A percentile compares a stretch with the other conserved stretches of the same genome.
These are phyloP conservation scores for Tricholoma hemisulphureum DNA, from an alignment of 768 basidiomycete genomes.

Conservation along the genomic window DNA sequence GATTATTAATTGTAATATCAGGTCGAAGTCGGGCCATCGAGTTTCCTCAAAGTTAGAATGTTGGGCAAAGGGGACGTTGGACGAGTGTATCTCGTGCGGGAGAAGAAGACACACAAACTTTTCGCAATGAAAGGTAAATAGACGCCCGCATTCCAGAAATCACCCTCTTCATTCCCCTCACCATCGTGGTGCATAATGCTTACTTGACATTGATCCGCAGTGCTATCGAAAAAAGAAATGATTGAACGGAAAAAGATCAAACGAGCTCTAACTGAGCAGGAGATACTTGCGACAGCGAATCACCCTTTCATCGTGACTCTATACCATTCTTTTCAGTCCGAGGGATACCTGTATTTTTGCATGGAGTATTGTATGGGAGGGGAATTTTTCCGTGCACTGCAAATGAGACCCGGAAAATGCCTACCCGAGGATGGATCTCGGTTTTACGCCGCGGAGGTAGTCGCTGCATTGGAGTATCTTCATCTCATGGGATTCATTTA, in stretches of 20 bases:
- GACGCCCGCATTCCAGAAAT: constrained; percentile 18
- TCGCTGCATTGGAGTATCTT: constrained; percentile 95
- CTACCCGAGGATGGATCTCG: constrained; percentile 92
- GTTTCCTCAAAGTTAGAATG: constrained; percentile 96
- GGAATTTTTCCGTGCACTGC: constrained; percentile 97
- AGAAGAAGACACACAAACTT: constrained; percentile 95
- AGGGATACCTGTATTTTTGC: constrained; percentile 97
- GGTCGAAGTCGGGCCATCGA: constrained; percentile 93
- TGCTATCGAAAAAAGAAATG: constrained; percentile 99
- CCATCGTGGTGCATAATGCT: constrained; percentile 34
- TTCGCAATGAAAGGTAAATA: constrained; percentile 98
- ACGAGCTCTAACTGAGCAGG: constrained; percentile 96
- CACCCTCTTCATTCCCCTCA: constrained; percentile 5
- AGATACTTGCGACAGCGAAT: constrained; percentile 97
- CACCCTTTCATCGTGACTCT: constrained; percentile 99
- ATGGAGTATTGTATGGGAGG: constrained; percentile 99
- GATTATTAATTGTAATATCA: constrained; percentile 29
- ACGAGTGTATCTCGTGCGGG: constrained; percentile 95
- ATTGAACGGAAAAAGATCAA: constrained; percentile 99
- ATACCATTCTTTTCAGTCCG: constrained; percentile 98
- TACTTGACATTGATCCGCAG: constrained; percentile 50
- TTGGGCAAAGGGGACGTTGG: constrained; percentile 99
- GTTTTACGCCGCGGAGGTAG: constrained; percentile 98
- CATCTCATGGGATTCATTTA: constrained; percentile 99
- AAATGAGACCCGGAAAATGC: constrained; percentile 95